Percentiles rank a stretch among this genome's conserved stretches.
These are phyloP conservation scores for Psilocybe subaeruginosa DNA, from an alignment of 768 basidiomycete species.

Conservation along the genomic window DNA sequence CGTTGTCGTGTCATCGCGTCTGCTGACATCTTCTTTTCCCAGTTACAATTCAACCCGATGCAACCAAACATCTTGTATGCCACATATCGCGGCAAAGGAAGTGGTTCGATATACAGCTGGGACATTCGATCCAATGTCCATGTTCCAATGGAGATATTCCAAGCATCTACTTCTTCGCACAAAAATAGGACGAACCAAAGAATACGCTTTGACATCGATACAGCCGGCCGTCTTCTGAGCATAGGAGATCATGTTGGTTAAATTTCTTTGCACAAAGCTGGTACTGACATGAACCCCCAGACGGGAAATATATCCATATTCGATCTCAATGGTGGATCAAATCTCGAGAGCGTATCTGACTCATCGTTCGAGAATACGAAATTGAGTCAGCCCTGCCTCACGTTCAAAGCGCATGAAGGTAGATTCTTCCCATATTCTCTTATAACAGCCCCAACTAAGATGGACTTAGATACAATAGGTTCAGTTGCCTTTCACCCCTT, in stretches of 20 bases:
- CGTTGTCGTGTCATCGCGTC: neutral
- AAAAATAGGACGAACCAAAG: constrained; percentile 69
- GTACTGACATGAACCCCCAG: constrained; percentile 34
- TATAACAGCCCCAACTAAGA: neutral
- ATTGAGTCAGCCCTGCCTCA: constrained; percentile 29
- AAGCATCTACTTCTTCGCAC: constrained; percentile 1
- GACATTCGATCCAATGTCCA: constrained; percentile 69
- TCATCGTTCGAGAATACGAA: neutral
- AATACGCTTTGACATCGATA: constrained; percentile 76
- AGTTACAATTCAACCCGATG: constrained; percentile 69
- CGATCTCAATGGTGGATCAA: constrained; percentile 37
- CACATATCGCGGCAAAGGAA: constrained; percentile 67
- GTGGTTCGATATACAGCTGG: constrained; percentile 68
- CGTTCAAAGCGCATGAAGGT: constrained; percentile 65
- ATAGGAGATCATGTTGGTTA: constrained; percentile 70
- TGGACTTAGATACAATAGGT: constrained; percentile 67
- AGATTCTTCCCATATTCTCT: neutral
- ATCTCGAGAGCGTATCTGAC: neutral
- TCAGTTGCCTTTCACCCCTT: constrained; percentile 76
- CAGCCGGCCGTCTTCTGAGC: constrained; percentile 62
- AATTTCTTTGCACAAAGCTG: neutral
- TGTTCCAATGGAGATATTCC: constrained; percentile 42
- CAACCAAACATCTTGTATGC: constrained; percentile 77
- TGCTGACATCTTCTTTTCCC: neutral
- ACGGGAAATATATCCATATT: constrained; percentile 63